Evolutionary conservation across 2,329 filamentous ascomycete species (phyloP), one percentile per base, ranked within the genome.

Genomic region (Pyrenophora seminiperda): DNA sequence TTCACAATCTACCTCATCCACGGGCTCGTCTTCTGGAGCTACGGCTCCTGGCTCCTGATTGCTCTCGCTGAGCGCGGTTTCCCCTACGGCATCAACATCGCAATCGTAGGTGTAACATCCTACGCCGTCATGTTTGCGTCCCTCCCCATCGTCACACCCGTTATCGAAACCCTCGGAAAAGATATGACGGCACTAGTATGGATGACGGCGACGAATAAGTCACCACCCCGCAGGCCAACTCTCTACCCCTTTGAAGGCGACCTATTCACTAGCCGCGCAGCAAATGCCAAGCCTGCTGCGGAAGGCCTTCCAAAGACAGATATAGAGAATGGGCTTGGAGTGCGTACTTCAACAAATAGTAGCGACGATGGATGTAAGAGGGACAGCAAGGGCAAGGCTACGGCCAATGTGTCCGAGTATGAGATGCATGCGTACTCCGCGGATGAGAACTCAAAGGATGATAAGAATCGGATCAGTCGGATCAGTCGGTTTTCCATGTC

Each of bases 1-100:
- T 79, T 79, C 62, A 79, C 76, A 30, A 76, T 79, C 45, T 79
- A 79, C 55, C 72, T 79, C 6, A 67, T 78, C 40, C 77, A 79
- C 55, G 77, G 77, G 30, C 43, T 79, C 61, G 50, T 81, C 62
- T 68, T 82, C 76, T 76, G 73, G 73, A 68, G 58, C 38, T 70
- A 72, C 53, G 73, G 73, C 17, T 63, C 65, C 22, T 75, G 69
- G 65, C 64, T 74, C 18, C 63, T 71, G 45, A 61, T 74, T 2
- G 57, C 66, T 34, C 64, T 76, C 13, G 71, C 70, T 3, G 51
- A 58, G 0, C 58, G 59, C 3, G 59, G 55, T 13, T 51, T 73
- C 11, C 56, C 59, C 3, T 76, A 74, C 50, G 68, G 71, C 43
- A 56, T 69, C 30, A 70, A 67, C 19, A 59, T 75, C 10, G 47